These are phyloP conservation scores for Phialophora expanda DNA, from an alignment of 2,329 filamentous ascomycete species.

Conservation along the genomic window DNA sequence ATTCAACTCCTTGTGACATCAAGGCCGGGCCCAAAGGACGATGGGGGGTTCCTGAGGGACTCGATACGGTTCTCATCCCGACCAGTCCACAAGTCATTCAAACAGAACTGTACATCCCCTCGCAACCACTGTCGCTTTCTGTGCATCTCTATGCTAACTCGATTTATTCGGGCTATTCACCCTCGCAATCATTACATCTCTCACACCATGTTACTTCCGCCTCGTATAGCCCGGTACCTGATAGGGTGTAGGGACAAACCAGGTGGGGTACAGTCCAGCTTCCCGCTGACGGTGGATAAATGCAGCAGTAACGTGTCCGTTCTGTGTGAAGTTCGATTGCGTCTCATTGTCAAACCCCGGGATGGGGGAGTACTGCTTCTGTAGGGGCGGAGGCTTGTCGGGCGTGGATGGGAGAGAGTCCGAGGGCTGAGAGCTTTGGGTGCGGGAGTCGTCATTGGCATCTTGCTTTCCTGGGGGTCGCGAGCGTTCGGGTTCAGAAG, in stretches of 20 bases:
- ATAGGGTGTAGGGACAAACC: conserved; percentile 44
- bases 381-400: conserved; percentile 22
- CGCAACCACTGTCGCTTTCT: neutral
- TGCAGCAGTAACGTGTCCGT: conserved; percentile 39
- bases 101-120: neutral
- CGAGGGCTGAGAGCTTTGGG: conserved; percentile 17
- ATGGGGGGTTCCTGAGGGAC: no score
- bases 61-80: neutral
- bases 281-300: conserved; percentile 39
- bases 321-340: conserved; percentile 40
- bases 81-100: neutral
- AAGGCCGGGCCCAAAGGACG: no score
- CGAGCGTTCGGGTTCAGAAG: neutral
- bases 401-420: conserved; percentile 30
- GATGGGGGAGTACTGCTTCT: conserved; percentile 34
- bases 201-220: neutral
- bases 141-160: neutral
- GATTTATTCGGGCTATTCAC: neutral
- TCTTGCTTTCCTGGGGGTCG: neutral
- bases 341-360: conserved; percentile 40
- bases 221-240: conserved; percentile 44
- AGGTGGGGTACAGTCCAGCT: conserved; percentile 33
- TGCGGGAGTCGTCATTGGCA: neutral
- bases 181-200: neutral
- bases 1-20: no score